A percentile compares a stretch with the other conserved stretches of the same genome.
phyloP scores from a whole-genome alignment of 2,329 filamentous ascomycete genomes.

The Hypoxylon sp. region DNA sequence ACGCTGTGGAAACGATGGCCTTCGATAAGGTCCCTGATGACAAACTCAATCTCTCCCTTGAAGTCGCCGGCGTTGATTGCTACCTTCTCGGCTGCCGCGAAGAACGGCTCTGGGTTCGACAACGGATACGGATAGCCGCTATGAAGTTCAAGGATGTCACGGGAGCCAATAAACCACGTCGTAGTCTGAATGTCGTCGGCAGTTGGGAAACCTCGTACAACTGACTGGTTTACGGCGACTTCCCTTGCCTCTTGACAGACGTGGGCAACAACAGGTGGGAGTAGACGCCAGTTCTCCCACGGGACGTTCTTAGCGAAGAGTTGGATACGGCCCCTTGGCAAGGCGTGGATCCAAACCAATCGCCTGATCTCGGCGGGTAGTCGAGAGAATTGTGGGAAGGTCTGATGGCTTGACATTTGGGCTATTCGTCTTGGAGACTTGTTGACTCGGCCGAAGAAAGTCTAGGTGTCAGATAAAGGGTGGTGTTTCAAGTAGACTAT shows the following conservation, averaged over 20 bases:
- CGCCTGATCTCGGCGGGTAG: conserved; percentile 49
- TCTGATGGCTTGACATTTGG: conserved; percentile 42
- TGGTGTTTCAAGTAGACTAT: conserved; percentile 16
- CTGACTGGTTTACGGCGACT: conserved; percentile 40
- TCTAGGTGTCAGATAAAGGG: conserved; percentile 20
- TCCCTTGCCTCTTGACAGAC: conserved; percentile 47
- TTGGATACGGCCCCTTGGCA: conserved; percentile 48
- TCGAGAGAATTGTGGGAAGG: conserved; percentile 45
- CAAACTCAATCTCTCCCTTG: conserved; percentile 41
- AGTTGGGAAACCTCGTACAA: conserved; percentile 49
- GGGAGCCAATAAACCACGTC: conserved; percentile 48
- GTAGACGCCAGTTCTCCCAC: conserved; percentile 49
- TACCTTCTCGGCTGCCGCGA: conserved; percentile 44
- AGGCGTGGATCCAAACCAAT: conserved; percentile 45
- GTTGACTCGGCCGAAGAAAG: conserved; percentile 18
- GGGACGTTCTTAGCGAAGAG: conserved; percentile 48
- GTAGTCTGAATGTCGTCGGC: conserved; percentile 45
- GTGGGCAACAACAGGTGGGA: conserved; percentile 44
- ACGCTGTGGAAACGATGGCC: conserved; percentile 43
- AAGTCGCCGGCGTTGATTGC: conserved; percentile 47
- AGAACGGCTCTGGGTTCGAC: conserved; percentile 50
- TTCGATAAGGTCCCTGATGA: conserved; percentile 44
- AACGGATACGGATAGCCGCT: conserved; percentile 50
- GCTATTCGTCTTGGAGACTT: conserved; percentile 4
- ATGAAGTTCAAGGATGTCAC: conserved; percentile 48